A percentile compares a stretch with the other conserved stretches of the same genome.
Evolutionary conservation across 306 rosid genomes (phyloP).

Genomic region (Trichosanthes truncata): DNA sequence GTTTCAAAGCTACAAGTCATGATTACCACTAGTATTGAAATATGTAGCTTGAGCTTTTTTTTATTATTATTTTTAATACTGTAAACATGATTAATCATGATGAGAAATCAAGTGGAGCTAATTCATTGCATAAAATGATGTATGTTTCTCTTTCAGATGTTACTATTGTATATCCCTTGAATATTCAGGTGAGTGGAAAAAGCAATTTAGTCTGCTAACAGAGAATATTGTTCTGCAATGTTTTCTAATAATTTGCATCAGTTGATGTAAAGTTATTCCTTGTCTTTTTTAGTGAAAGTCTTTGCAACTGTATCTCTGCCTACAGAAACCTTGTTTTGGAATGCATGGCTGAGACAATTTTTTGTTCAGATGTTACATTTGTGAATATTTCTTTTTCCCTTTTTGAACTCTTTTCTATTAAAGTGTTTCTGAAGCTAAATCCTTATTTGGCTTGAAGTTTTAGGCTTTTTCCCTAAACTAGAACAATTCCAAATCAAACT

Average conservation of each 20-base stretch:
- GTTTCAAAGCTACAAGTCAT: slow-evolving; percentile 5
- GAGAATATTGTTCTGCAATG: neutral
- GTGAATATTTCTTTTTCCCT: neutral
- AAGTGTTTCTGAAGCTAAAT: neutral
- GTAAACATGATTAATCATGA: slow-evolving; percentile 8
- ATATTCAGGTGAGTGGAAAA: neutral
- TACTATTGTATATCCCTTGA: neutral
- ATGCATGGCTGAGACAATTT: neutral
- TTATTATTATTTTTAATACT: slow-evolving; percentile 2
- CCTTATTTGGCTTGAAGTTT: neutral
- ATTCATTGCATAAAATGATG: slow-evolving; percentile 7
- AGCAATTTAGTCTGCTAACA: neutral
- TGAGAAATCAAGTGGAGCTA: neutral
- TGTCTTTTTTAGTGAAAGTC: slow-evolving; percentile 6
- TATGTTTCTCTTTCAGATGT: slow-evolving; percentile 1
- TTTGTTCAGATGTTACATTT: neutral
- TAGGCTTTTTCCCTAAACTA: neutral
- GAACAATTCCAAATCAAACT: neutral
- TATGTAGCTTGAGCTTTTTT: neutral
- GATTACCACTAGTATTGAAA: neutral
- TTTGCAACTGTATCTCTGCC: neutral
- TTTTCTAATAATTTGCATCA: neutral
- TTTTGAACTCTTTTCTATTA: neutral
- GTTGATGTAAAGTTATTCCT: slow-evolving; percentile 6
- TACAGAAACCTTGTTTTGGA: neutral